Evolutionary conservation across 352 stramenopile genomes (phyloP), one percentile per base, ranked within the genome.

Genomic region (Globisporangium polare): DNA sequence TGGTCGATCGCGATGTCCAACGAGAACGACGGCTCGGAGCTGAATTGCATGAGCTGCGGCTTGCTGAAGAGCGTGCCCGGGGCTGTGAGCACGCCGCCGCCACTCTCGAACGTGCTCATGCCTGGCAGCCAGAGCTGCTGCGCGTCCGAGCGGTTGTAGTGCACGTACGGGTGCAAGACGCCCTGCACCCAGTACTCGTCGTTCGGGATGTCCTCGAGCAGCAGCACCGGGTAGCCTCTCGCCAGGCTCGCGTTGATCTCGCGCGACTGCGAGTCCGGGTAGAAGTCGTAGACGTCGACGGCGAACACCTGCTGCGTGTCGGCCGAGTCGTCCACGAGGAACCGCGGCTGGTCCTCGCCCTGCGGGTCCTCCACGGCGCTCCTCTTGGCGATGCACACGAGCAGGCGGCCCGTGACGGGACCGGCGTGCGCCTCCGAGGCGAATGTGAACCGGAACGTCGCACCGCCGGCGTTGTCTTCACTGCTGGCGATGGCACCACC

Each of bases 21-120:
- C 2, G 63, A 69, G 39, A 86, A 86, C 41, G 57, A 39, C 47
- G 50, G 43, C 61, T 31, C 17, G 3, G 54, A 60, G 57, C 58
- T 64, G 17, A 83, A 87, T 0, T 64, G 63, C 27, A 86, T 63
- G 12, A 88, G 77, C 52, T 86, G 73, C 3, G 81, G 68, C 24
- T 43, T 58, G 58, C 73, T 83, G 70, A 81, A 91, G 9, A 91
- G 68, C 55, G 81, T 87, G 9, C 81, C 81, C 1, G 81, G 78
- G 5, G 77, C 67, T 3, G 72, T 78, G 4, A 90, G 61, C 51
- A 91, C 74, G 39, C 80, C 56, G 4, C 33, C 63, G 6, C 24
- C 52, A n/a, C 57, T 71, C 58, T 79, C 72, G 26, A 79, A 79
- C 24, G 72, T 79, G 53, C 72, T 59, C 61, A 77, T 71, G 52